phyloP scores from a whole-genome alignment of 768 basidiomycete species.

The Suillus placidus region DNA sequence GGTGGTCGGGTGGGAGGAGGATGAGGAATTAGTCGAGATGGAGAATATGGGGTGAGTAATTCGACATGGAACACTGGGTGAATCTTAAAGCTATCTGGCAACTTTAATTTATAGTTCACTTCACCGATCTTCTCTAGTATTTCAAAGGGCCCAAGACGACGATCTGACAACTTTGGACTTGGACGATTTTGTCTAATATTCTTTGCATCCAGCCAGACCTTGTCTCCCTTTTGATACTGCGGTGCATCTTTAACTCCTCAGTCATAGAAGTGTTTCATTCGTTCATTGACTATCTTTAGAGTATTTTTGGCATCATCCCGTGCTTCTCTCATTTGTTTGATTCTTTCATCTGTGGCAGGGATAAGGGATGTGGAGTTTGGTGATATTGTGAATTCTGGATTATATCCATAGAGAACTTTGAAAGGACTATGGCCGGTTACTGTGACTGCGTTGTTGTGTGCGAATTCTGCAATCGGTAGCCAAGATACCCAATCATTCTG shows the following conservation, averaged over 20 bases:
- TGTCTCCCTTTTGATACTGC: constrained; percentile 22
- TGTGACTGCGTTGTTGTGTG: constrained; percentile 34
- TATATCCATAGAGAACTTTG: constrained; percentile 10
- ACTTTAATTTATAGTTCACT: background rate
- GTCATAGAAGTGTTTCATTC: constrained; percentile 28
- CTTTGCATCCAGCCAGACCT: constrained; percentile 26
- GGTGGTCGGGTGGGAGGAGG: too few species aligned
- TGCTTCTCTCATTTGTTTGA: constrained; percentile 19
- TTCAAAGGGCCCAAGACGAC: background rate
- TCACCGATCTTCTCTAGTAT: background rate
- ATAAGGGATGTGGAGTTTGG: background rate
- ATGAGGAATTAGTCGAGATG: too few species aligned
- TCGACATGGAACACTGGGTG: too few species aligned
- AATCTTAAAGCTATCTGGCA: too few species aligned
- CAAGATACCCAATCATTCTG: constrained; percentile 40
- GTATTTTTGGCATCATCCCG: constrained; percentile 3
- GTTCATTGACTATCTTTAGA: constrained; percentile 19
- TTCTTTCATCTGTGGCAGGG: constrained; percentile 17
- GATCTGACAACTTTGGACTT: background rate
- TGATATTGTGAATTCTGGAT: background rate
- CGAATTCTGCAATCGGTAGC: constrained; percentile 36
- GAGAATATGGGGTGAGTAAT: too few species aligned
- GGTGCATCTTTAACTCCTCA: constrained; percentile 6
- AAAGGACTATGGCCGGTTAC: constrained; percentile 38
- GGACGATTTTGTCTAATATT: constrained; percentile 21